Percentiles rank a stretch among this genome's conserved stretches.
These are phyloP conservation scores for Nakazawaea wickerhamii DNA, from an alignment of 805 yeast species.

Conservation along the genomic window DNA sequence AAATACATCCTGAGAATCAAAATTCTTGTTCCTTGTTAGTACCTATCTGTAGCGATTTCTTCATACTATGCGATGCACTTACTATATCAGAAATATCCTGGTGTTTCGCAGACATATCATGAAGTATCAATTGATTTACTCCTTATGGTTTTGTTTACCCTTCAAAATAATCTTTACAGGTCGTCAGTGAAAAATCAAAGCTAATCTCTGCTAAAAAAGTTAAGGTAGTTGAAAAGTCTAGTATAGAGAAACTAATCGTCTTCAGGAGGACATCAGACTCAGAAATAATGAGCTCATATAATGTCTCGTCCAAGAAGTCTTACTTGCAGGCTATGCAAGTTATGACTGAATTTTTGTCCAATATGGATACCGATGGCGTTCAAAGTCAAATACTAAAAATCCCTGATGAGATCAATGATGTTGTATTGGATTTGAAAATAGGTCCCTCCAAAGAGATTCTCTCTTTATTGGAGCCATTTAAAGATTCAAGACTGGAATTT, in stretches of 20 bases:
- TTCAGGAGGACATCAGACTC: not conserved
- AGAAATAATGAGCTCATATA: constrained; percentile 42
- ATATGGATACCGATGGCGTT: constrained; percentile 19
- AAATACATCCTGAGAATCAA: constrained; percentile 8
- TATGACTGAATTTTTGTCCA: constrained; percentile 46
- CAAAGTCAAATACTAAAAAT: constrained; percentile 14
- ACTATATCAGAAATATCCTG: not conserved
- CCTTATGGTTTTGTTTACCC: not conserved
- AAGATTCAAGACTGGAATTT: constrained; percentile 23
- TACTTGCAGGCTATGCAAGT: constrained; percentile 76
- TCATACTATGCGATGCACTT: not conserved
- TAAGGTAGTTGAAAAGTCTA: not conserved
- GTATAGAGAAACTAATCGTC: not conserved
- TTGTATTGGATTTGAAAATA: constrained; percentile 21
- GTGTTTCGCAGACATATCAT: not conserved
- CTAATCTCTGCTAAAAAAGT: not conserved
- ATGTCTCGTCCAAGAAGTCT: constrained; percentile 63
- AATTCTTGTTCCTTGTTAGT: constrained; percentile 3
- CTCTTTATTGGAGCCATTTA: constrained; percentile 26
- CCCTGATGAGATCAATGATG: constrained; percentile 29
- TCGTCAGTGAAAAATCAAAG: not conserved
- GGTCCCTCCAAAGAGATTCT: constrained; percentile 20
- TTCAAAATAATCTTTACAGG: not conserved
- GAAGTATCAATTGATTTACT: not conserved
- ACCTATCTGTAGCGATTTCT: not conserved